phyloP scores from a whole-genome alignment of 176 grass and related monocot species.

The Neostapfia colusana region DNA sequence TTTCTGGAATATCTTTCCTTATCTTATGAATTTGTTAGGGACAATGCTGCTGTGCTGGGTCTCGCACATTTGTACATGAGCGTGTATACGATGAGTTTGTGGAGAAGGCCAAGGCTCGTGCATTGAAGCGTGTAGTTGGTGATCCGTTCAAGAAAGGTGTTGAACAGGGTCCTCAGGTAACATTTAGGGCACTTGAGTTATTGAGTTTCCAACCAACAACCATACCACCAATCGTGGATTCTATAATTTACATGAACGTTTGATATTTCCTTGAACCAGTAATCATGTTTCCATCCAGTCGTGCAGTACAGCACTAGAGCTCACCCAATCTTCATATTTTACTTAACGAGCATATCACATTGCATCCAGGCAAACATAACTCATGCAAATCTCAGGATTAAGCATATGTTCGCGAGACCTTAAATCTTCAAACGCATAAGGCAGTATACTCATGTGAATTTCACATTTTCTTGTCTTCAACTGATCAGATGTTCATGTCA shows the following conservation, averaged over 20 bases:
- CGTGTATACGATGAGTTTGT: slow-evolving; percentile 87
- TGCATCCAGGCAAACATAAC: neutral
- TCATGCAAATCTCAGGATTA: neutral
- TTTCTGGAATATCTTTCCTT: neutral
- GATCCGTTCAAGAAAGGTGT: slow-evolving; percentile 92
- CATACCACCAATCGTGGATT: neutral
- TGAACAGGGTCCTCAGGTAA: slow-evolving; percentile 93
- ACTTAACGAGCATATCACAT: neutral
- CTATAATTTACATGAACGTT: neutral
- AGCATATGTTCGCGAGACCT: neutral
- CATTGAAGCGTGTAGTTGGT: slow-evolving; percentile 82
- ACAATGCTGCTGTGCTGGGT: slow-evolving; percentile 95
- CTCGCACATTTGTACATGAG: slow-evolving; percentile 98
- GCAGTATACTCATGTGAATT: neutral
- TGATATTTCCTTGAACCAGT: neutral
- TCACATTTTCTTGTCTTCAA: neutral
- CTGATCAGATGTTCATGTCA: neutral
- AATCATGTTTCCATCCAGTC: neutral
- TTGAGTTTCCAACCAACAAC: neutral
- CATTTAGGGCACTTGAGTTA: neutral
- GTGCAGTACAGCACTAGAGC: neutral
- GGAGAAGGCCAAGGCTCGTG: slow-evolving; percentile 88
- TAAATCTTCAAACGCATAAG: neutral
- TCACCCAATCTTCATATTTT: neutral
- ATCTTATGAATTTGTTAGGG: slow-evolving; percentile 48